Conservation (phyloP, 345 rosid species). For the Sapria himalayana region DNA sequence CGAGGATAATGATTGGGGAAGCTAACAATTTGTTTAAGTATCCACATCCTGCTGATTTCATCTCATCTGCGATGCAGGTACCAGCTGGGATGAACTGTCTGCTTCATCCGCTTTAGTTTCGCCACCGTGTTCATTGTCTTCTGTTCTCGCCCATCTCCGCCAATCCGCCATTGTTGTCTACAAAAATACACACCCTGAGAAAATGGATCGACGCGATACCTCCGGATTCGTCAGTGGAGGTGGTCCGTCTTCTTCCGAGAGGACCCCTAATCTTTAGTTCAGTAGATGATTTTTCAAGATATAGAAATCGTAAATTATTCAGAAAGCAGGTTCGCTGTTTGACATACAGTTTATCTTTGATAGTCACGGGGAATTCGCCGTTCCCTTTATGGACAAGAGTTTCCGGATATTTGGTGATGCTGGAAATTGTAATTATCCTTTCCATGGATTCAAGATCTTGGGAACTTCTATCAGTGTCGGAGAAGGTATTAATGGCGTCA, state of each 20-base stretch:
- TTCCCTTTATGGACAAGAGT: slow-evolving; percentile 36
- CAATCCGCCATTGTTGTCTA: too few species aligned
- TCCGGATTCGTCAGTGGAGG: slow-evolving; percentile 99
- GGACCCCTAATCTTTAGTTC: slow-evolving; percentile 31
- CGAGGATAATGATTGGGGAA: too few species aligned
- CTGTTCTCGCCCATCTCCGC: too few species aligned
- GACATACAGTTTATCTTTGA: slow-evolving; percentile 24
- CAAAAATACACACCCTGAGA: too few species aligned
- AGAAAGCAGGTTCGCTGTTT: slow-evolving; percentile 42
- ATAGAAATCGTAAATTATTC: too few species aligned
- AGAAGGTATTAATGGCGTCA: slow-evolving; percentile 15
- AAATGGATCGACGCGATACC: slow-evolving; percentile 50
- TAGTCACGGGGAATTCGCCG: slow-evolving; percentile 11
- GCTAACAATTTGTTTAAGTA: too few species aligned
- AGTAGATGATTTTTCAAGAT: slow-evolving; percentile 30
- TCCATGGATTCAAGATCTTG: slow-evolving; percentile 32
- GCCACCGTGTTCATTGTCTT: too few species aligned
- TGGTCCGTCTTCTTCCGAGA: slow-evolving; percentile 19
- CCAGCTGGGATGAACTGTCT: too few species aligned
- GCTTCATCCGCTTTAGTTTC: not conserved
- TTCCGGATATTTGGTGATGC: slow-evolving; percentile 25
- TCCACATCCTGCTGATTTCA: too few species aligned
- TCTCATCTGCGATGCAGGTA: too few species aligned
- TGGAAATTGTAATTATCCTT: slow-evolving; percentile 23
- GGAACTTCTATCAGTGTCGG: slow-evolving; percentile 25